phyloP scores from a whole-genome alignment of 768 basidiomycete species.

The Lepiota brunneoincarnata region DNA sequence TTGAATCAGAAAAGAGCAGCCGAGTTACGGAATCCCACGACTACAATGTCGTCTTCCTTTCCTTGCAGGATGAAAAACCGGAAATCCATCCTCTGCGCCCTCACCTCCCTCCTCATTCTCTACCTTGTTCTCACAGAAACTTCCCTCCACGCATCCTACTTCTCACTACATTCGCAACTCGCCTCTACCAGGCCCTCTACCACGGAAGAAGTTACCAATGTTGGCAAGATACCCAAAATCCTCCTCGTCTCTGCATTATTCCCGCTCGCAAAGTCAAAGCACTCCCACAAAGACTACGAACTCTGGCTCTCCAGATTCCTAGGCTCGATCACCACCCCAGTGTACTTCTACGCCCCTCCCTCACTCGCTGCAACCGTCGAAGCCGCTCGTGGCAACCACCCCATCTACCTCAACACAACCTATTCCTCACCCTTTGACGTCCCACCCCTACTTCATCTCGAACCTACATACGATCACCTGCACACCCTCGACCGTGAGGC shows the following conservation, averaged over 20 bases:
- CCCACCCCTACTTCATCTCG: conserved; percentile 36
- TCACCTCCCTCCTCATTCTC: neutral
- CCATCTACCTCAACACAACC: conserved; percentile 43
- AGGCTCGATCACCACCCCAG: conserved; percentile 37
- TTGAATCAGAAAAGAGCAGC: too few species aligned
- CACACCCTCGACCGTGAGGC: conserved; percentile 44
- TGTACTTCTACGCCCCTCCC: conserved; percentile 54
- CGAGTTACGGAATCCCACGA: too few species aligned
- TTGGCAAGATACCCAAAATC: conserved; percentile 20
- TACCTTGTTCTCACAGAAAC: conserved; percentile 2
- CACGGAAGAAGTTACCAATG: too few species aligned
- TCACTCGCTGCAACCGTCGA: conserved; percentile 31
- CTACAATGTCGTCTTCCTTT: neutral
- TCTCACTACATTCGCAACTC: neutral
- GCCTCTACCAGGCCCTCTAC: neutral
- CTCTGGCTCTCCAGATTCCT: conserved; percentile 46
- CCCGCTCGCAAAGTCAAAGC: conserved; percentile 49
- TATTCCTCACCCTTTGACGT: conserved; percentile 45
- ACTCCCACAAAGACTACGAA: conserved; percentile 41
- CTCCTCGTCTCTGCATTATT: conserved; percentile 57
- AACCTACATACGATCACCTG: conserved; percentile 37
- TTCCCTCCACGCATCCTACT: neutral
- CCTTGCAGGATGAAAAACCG: neutral
- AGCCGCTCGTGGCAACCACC: conserved; percentile 25
- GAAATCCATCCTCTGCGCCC: neutral